These are phyloP conservation scores for Euphorbia lathyris DNA, from an alignment of 345 rosid genomes.

Conservation along the genomic window DNA sequence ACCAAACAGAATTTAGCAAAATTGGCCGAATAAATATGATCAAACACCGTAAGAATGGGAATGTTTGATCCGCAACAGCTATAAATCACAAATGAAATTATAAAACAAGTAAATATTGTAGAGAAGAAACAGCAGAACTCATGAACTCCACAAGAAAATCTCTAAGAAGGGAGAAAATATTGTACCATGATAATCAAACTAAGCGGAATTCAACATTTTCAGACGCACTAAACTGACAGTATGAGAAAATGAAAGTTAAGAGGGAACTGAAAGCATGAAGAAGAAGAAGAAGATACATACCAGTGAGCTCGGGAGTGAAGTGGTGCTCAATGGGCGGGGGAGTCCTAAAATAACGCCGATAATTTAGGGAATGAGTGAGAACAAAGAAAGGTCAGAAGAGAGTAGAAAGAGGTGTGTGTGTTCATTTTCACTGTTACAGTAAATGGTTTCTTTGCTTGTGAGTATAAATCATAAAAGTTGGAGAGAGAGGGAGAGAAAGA, in stretches of 20 bases:
- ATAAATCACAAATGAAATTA: constrained; percentile 1
- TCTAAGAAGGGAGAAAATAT: no score
- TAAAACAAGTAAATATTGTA: constrained; percentile 4
- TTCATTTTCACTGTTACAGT: not conserved
- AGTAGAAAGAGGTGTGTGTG: not conserved
- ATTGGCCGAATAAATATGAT: not conserved
- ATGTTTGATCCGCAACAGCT: constrained; percentile 8
- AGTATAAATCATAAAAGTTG: not conserved
- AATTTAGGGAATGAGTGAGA: constrained; percentile 41
- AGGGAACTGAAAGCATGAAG: not conserved
- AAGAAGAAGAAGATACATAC: not conserved
- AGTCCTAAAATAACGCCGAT: constrained; percentile 37
- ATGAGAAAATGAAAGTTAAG: no score
- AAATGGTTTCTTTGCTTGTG: not conserved
- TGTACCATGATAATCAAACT: not conserved
- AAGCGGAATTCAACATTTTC: not conserved
- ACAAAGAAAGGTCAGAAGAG: constrained; percentile 33
- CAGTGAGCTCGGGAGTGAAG: not conserved
- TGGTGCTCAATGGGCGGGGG: not conserved
- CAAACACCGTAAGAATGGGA: not conserved
- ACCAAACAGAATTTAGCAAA: not conserved
- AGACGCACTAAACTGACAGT: not conserved
- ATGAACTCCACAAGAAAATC: not conserved
- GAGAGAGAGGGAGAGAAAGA: no score
- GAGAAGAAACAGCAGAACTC: not conserved